phyloP scores from a whole-genome alignment of 495 filamentous ascomycete species.

The Xylaria grammica region DNA sequence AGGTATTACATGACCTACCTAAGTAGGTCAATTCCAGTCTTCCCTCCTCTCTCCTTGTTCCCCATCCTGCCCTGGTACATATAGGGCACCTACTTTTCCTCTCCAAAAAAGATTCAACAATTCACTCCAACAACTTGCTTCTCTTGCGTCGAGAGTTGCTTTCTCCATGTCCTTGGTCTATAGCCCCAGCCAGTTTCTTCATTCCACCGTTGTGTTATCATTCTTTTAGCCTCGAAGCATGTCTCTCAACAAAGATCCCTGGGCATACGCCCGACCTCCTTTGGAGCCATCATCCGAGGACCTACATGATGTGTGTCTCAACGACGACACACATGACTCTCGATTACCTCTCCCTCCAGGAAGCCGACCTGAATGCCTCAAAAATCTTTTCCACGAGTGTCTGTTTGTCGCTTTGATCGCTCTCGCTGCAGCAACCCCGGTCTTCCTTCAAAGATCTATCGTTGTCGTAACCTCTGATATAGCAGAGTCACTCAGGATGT shows the following conservation, averaged over 20 bases:
- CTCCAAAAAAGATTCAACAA: slow-evolving; percentile 16
- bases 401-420: slow-evolving; percentile 66
- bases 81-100: not conserved
- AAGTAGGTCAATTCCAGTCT: not conserved
- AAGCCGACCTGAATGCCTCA: slow-evolving; percentile 61
- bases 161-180: slow-evolving; percentile 31
- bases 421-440: slow-evolving; percentile 66
- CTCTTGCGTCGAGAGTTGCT: slow-evolving; percentile 29
- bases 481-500: slow-evolving; percentile 64
- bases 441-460: slow-evolving; percentile 61
- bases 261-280: slow-evolving; percentile 27
- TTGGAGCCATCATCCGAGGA: slow-evolving; percentile 27
- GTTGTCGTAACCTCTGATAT: slow-evolving; percentile 65
- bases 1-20: too few relatives aligned
- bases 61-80: not conserved
- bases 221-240: slow-evolving; percentile 25
- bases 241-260: slow-evolving; percentile 30
- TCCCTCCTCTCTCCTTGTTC: not conserved
- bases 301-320: slow-evolving; percentile 37
- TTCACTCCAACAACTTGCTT: slow-evolving; percentile 20
- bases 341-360: slow-evolving; percentile 24
- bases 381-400: slow-evolving; percentile 61
- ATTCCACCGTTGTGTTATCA: slow-evolving; percentile 18
- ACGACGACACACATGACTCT: slow-evolving; percentile 32
- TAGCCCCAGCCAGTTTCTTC: slow-evolving; percentile 5